These are phyloP conservation scores for Hortiboletus campestris DNA, from an alignment of 768 basidiomycete species.

Conservation along the genomic window DNA sequence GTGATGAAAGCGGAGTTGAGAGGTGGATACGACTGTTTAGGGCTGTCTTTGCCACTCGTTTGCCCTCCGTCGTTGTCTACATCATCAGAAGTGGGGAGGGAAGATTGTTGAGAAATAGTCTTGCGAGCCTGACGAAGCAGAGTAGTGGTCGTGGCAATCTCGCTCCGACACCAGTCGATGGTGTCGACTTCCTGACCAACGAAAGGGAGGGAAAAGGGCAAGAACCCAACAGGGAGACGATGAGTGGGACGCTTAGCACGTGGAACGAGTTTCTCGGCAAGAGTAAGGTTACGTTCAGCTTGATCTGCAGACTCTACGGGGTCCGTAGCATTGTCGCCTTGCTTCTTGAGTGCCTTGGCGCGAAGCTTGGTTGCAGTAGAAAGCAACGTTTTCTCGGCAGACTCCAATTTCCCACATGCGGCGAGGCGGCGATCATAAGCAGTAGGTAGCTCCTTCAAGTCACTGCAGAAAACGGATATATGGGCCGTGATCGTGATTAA, in stretches of 20 bases:
- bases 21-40: constrained; percentile 48
- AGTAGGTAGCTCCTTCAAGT: constrained; percentile 85
- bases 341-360: constrained; percentile 50
- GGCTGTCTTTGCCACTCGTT: constrained; percentile 5
- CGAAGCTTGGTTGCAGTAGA: constrained; percentile 74
- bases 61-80: constrained; percentile 11
- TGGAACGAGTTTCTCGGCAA: constrained; percentile 61
- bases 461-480: constrained; percentile 36
- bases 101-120: constrained; percentile 18
- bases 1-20: constrained; percentile 80
- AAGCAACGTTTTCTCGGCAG: constrained; percentile 77
- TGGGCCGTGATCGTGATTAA: neutral
- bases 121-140: constrained; percentile 52
- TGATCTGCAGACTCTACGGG: constrained; percentile 22
- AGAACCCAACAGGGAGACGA: constrained; percentile 54
- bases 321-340: constrained; percentile 24
- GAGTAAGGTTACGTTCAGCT: constrained; percentile 30
- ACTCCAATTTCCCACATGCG: constrained; percentile 79
- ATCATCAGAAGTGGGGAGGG: constrained; percentile 24
- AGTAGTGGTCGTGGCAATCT: constrained; percentile 58
- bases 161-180: constrained; percentile 83
- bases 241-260: constrained; percentile 74
- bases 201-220: constrained; percentile 59
- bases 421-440: constrained; percentile 72
- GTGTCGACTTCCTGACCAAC: constrained; percentile 89